phyloP scores from a whole-genome alignment of 805 yeast species.

The Kuraishia hungarica region DNA sequence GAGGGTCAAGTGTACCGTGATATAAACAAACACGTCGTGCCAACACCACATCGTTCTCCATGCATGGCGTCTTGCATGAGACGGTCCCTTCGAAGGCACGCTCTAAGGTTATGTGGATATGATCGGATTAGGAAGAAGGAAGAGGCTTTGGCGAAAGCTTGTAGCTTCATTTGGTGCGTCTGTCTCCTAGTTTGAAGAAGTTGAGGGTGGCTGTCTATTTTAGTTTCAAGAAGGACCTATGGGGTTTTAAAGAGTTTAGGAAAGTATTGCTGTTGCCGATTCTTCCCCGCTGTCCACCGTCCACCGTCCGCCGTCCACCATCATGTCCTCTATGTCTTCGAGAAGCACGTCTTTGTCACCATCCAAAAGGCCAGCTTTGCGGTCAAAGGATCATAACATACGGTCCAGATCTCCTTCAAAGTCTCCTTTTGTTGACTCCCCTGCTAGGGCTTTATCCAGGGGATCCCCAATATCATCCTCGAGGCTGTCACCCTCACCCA shows the following conservation, averaged over 20 bases:
- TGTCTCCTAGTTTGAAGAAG: neutral
- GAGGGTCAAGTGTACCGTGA: neutral
- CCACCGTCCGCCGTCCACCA: too few species aligned
- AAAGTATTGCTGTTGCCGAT: too few species aligned
- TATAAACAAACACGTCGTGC: neutral
- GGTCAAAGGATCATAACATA: neutral
- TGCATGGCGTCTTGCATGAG: neutral
- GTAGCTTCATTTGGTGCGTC: neutral
- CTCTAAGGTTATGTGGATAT: neutral
- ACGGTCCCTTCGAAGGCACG: neutral
- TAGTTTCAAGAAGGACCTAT: too few species aligned
- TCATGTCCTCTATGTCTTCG: neutral
- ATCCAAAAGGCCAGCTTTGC: neutral
- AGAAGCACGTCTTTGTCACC: slow-evolving; percentile 3
- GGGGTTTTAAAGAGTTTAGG: neutral
- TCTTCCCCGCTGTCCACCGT: too few species aligned
- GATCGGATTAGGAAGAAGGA: neutral
- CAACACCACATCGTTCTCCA: neutral
- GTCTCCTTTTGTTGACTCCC: neutral
- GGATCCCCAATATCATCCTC: neutral
- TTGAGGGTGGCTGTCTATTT: too few species aligned
- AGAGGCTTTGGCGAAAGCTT: neutral
- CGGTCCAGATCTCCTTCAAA: slow-evolving; percentile 1
- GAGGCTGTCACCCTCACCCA: neutral
- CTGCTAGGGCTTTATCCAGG: neutral